A percentile compares a stretch with the other conserved stretches of the same genome.
phyloP scores from a whole-genome alignment of 805 yeast genomes.

The Monosporozyma unispora region DNA sequence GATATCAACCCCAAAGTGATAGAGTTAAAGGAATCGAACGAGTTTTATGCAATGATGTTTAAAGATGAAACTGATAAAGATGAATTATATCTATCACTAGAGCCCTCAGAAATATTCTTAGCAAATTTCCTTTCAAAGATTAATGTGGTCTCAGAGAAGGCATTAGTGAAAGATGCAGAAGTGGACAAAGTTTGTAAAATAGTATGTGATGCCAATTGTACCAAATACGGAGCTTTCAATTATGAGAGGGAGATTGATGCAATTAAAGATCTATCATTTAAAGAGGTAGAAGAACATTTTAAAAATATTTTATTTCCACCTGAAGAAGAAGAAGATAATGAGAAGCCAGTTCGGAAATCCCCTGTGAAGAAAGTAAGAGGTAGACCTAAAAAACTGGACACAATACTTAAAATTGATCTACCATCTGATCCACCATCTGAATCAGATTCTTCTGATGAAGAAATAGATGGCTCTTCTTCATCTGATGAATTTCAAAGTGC shows the following conservation, averaged over 20 bases:
- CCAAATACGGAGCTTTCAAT: slow-evolving; percentile 10
- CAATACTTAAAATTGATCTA: not conserved
- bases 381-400: not conserved
- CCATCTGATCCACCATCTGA: not conserved
- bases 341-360: not conserved
- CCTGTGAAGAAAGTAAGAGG: not conserved
- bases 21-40: slow-evolving; percentile 9
- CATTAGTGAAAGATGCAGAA: not conserved
- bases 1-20: slow-evolving; percentile 11
- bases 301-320: slow-evolving; percentile 9
- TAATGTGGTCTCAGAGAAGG: slow-evolving; percentile 26
- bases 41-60: slow-evolving; percentile 9
- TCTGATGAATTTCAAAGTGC: not conserved
- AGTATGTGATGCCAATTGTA: slow-evolving; percentile 14
- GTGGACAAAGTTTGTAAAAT: slow-evolving; percentile 11
- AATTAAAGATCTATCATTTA: slow-evolving; percentile 7
- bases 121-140: slow-evolving; percentile 36
- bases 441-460: slow-evolving; percentile 8
- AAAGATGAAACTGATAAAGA: slow-evolving; percentile 20
- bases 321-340: not conserved
- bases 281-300: slow-evolving; percentile 13
- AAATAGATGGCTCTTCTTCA: slow-evolving; percentile 3
- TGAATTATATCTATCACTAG: slow-evolving; percentile 49
- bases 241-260: slow-evolving; percentile 6
- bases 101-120: slow-evolving; percentile 34